Base-by-base conservation (phyloP, 371 early-diverging fungal species). In the Blakeslea trispora region DNA sequence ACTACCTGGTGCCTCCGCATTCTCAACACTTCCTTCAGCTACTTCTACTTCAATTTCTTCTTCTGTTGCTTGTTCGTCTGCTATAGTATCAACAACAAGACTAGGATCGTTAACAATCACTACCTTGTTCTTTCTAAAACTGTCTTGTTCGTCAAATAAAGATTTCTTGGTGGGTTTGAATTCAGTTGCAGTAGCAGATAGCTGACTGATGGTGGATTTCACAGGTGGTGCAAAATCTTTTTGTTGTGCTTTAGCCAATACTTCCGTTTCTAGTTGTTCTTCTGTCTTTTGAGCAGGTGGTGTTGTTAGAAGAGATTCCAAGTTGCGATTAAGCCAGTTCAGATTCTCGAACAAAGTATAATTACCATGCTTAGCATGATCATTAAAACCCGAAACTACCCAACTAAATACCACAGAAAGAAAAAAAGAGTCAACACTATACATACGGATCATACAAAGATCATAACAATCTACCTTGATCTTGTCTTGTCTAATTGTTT, bases 261-360 rank as follows among this genome's bases (percentile, higher is more conserved):
- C 39, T 9, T 53, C 56, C 18, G 50, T 24, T 18, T 63, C 57
- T 8, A 21, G 17, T 8, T 65, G 53, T 48, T 65, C 65, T 32
- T 44, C 51, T 1, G 64, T 53, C 37, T 51, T 62, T 21, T 45
- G 47, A 2, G 58, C 37, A 17, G 59, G 64, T 51, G 69, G 72
- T n/a, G 57, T 39, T 19, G 42, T 56, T 0, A 67, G 21, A 13
- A 70, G 47, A 7, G 18, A 15, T 28, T 66, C 61, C 45, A 88
- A 61, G 37, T 87, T 59, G 8, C 81, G 69, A 47, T 89, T 87
- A 14, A 91, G 67, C 81, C 87, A 89, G 56, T 89, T 89, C 23
- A 86, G 45, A 2, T 81, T 71, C 40, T 82, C 78, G 60, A 87
- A 82, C 17, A 83, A 64, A 5, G 75, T 74, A 17, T 61, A 61